Percentiles rank a stretch among this genome's conserved stretches.
Evolutionary conservation across 2,329 filamentous ascomycete species (phyloP).

Genomic region (Scorias spongiosa): DNA sequence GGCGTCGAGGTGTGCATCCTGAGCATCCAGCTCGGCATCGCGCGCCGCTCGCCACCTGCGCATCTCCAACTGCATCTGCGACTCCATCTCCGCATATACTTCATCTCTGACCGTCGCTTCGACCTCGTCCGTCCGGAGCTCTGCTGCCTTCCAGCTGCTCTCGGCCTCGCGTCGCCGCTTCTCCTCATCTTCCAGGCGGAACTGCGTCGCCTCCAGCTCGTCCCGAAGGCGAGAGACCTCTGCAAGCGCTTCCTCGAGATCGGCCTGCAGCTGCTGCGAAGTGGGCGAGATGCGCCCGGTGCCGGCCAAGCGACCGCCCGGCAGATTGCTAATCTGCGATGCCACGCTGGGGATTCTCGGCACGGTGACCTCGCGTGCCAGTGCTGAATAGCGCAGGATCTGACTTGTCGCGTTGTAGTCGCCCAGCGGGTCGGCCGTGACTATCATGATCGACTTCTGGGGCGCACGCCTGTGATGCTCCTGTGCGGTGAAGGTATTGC

Average conservation of each 20-base stretch:
- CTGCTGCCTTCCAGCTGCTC: slow-evolving; percentile 51
- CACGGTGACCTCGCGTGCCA: slow-evolving; percentile 84
- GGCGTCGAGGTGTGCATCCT: slow-evolving; percentile 72
- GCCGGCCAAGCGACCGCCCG: slow-evolving; percentile 6
- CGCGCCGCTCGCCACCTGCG: slow-evolving; percentile 67
- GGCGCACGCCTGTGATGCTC: slow-evolving; percentile 41
- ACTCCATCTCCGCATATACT: slow-evolving; percentile 74
- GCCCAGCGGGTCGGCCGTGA: slow-evolving; percentile 80
- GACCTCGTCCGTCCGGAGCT: slow-evolving; percentile 52
- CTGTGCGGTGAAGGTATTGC: slow-evolving; percentile 32
- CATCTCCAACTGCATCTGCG: slow-evolving; percentile 57
- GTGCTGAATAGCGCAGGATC: slow-evolving; percentile 83
- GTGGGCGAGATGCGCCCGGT: slow-evolving; percentile 31
- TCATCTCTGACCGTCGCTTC: slow-evolving; percentile 83
- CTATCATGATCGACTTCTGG: slow-evolving; percentile 88
- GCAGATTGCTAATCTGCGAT: slow-evolving; percentile 42
- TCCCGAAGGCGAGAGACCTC: slow-evolving; percentile 68
- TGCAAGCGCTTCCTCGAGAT: slow-evolving; percentile 66
- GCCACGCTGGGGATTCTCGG: slow-evolving; percentile 75
- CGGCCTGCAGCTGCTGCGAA: slow-evolving; percentile 33
- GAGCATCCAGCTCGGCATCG: slow-evolving; percentile 59
- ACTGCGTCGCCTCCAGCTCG: slow-evolving; percentile 60
- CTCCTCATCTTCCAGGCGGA: slow-evolving; percentile 55
- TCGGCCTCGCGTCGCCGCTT: slow-evolving; percentile 58
- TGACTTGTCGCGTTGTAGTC: slow-evolving; percentile 96